Evolutionary conservation across 495 filamentous ascomycete genomes (phyloP), one percentile per base, ranked within the genome.

Genomic region (Hypomontagnella monticulosa): DNA sequence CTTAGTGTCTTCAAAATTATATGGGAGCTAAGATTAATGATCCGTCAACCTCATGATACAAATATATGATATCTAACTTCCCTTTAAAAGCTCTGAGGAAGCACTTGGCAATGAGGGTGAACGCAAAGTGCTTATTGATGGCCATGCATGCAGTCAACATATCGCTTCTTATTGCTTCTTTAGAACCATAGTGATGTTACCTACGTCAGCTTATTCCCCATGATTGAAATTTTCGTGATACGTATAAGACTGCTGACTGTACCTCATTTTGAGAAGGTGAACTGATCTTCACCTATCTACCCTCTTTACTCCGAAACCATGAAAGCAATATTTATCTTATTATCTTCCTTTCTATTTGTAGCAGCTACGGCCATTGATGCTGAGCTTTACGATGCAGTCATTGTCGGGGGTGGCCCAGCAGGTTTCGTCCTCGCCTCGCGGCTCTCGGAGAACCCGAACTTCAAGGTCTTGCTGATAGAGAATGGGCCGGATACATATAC

Each of bases 361-460:
- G 20, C 6, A 19, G 32, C 42, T 19, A 43, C 2, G 33, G 1
- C 14, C 3, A 23, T 12, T 11, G 8, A 1, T 5, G 14, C 33
- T 20, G 59, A 33, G 12, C 0, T 42, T 1, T 62, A 55, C 15
- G 70, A 72, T 41, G 53, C 67, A n/a, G 40, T 72, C 9, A 71
- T 75, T 18, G 60, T 70, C 0, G 73, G 73, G n/a, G 73, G 80
- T 38, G 83, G 81, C 3, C 79, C 79, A 34, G 76, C 79, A 7
- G 83, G 81, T 42, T 77, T 80, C 23, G 81, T 83, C 4, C 61
- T 85, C 4, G 83, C 83, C 32, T 71, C 73, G 32, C 76, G 81
- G 27, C 77, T 85, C 5, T 79, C 80, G 19, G 79, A 82, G 57
- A 73, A 83, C 52, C 70, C 71, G 3, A 66, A 73, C 38, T 67